phyloP scores from a whole-genome alignment of 2,329 filamentous ascomycete genomes.

The Cercospora canescens region DNA sequence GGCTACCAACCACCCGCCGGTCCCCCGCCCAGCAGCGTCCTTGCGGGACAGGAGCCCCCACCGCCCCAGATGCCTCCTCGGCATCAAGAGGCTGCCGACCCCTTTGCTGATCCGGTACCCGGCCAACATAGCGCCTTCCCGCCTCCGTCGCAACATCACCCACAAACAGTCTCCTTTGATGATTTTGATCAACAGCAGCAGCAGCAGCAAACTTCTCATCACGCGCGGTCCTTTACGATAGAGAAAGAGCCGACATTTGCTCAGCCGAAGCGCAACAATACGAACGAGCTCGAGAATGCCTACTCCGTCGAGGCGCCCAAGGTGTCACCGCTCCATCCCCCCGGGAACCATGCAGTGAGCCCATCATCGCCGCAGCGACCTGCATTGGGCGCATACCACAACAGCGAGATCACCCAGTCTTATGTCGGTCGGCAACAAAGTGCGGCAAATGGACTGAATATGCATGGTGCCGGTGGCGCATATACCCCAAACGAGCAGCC shows the following conservation, averaged over 20 bases:
- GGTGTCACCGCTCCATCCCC: constrained; percentile 21
- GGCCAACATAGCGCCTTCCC: constrained; percentile 22
- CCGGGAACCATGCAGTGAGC: constrained; percentile 8
- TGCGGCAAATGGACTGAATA: constrained; percentile 45
- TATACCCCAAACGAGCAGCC: constrained; percentile 15
- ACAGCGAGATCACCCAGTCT: constrained; percentile 38
- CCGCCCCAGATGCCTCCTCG: constrained; percentile 11
- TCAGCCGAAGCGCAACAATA: constrained; percentile 21
- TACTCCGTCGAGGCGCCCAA: constrained; percentile 21
- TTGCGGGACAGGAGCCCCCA: constrained; percentile 13
- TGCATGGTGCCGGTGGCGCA: constrained; percentile 41
- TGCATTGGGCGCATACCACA: constrained; percentile 31
- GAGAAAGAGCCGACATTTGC: constrained; percentile 24
- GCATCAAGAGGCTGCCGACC: constrained; percentile 34
- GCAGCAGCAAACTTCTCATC: constrained; percentile 5
- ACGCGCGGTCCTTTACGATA: constrained; percentile 25
- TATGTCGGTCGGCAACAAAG: constrained; percentile 48
- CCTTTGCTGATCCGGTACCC: constrained; percentile 44
- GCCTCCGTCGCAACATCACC: constrained; percentile 8
- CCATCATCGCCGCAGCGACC: constrained; percentile 24
- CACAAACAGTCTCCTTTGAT: constrained; percentile 27
- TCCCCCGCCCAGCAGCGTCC: constrained; percentile 23
- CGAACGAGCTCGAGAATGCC: constrained; percentile 29
- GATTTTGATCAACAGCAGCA: constrained; percentile 15
- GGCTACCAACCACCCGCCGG: constrained; percentile 25